Base-by-base conservation (phyloP, 1,284 basidiomycete genomes). In the Filobasidium uniguttulatum region DNA sequence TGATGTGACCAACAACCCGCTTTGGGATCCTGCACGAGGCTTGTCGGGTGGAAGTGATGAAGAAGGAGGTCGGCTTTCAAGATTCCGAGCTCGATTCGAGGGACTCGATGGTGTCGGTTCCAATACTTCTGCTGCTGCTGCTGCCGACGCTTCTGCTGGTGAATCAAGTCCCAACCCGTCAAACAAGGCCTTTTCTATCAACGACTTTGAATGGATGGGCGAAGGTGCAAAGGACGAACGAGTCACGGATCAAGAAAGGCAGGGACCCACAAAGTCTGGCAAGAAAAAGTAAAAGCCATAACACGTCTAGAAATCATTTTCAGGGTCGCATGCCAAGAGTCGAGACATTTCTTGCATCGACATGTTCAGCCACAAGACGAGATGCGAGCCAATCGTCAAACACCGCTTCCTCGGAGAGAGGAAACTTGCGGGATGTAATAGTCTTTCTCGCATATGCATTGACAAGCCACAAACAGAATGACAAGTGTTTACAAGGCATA, bases 1-100 rank as follows among this genome's bases (percentile, higher is more conserved):
- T 36, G 87, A 90, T 62, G 80, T 83, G 46, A 85, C 82, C 14
- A 90, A 87, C 65, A 83, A 87, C 64, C 82, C 82, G 9, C 66
- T 85, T 22, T 91, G 80, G 84, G 66, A 65, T 56, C 71, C 71
- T 19, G 73, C 75, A 9, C 69, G 72, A 29, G 65, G 67, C 40
- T 58, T 58, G 30, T 58, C 62, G 40, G 68, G 68, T 19, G 78
- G 79, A 57, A 81, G 82, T 57, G 83, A 82, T 53, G 78, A 77
- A 54, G 78, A 78, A 46, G 77, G 79, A 1, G 86, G 86, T 15
- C 73, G 86, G 8, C 70, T 90, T 58, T 84, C 85, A 3, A 72
- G 85, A 57, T 91, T 88, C 69, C 83, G 75, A 66, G 77, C 78
- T 60, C 74, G 75, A 53, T 90, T 88, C 61, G 83, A 79, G 44